These are phyloP conservation scores for Schizonepeta tenuifolia DNA, from an alignment of 257 asterid species.

Conservation along the genomic window DNA sequence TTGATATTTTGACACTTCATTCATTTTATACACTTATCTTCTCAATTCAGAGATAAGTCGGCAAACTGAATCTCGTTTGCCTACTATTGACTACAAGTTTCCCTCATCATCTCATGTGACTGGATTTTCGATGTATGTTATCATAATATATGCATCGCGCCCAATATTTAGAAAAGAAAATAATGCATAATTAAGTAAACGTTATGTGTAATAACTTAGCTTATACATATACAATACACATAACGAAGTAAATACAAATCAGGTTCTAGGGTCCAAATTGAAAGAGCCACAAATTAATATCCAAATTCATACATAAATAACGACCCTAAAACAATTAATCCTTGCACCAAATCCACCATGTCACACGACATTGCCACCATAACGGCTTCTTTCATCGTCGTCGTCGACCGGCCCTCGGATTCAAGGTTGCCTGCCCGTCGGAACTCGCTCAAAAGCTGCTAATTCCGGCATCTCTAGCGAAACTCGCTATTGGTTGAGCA, in stretches of 20 bases:
- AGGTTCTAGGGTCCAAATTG: slow-evolving; percentile 28
- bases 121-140: too few relatives aligned
- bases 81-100: too few relatives aligned
- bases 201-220: neutral
- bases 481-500: slow-evolving; percentile 42
- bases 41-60: too few relatives aligned
- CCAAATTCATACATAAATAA: slow-evolving; percentile 41
- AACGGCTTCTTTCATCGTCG: neutral
- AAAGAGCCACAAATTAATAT: slow-evolving; percentile 35
- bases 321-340: slow-evolving; percentile 14
- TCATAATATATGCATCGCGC: neutral
- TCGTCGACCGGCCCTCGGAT: neutral
- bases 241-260: slow-evolving; percentile 2
- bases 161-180: neutral
- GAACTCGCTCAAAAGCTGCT: slow-evolving; percentile 43
- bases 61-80: too few relatives aligned
- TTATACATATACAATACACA: slow-evolving; percentile 4
- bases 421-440: neutral
- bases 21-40: too few relatives aligned
- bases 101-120: too few relatives aligned
- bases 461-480: slow-evolving; percentile 24
- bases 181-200: neutral
- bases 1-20: too few relatives aligned
- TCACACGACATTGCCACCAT: slow-evolving; percentile 26
- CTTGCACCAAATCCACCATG: slow-evolving; percentile 11